These are phyloP conservation scores for Schizonepeta tenuifolia DNA, from an alignment of 257 asterid species.

Conservation along the genomic window DNA sequence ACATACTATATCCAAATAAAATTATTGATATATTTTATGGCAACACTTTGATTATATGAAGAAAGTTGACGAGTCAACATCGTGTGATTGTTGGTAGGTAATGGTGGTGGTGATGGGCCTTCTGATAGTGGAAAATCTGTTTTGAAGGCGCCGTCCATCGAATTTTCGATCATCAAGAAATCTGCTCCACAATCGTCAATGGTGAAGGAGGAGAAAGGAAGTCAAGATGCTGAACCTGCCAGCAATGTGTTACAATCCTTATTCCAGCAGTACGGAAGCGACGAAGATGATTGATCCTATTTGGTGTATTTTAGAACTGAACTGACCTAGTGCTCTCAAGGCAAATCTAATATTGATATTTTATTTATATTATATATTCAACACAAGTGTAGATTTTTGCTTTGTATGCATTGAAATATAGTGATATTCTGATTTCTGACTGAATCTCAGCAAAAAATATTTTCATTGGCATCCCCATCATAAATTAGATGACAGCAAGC, in stretches of 20 bases:
- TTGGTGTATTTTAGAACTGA: background rate
- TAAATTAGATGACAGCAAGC: background rate
- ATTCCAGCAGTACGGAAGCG: slow-evolving; percentile 62
- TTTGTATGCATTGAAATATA: background rate
- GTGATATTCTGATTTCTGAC: background rate
- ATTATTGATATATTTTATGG: too few species aligned
- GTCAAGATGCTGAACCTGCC: slow-evolving; percentile 28
- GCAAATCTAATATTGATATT: background rate
- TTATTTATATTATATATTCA: too few species aligned
- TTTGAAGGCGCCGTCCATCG: slow-evolving; percentile 43
- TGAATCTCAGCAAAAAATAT: background rate
- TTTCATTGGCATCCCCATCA: background rate
- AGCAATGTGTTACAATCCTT: slow-evolving; percentile 52
- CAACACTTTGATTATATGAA: too few species aligned
- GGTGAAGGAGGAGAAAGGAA: slow-evolving; percentile 5
- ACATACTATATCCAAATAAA: too few species aligned
- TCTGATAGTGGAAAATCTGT: slow-evolving; percentile 35
- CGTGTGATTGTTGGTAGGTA: slow-evolving; percentile 32
- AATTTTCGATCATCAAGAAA: slow-evolving; percentile 57
- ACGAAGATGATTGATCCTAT: slow-evolving; percentile 47
- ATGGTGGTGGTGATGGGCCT: slow-evolving; percentile 27
- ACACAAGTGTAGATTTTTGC: background rate
- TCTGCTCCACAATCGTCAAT: slow-evolving; percentile 16
- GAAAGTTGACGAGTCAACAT: background rate
- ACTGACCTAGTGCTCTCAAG: background rate